A percentile compares a stretch with the other conserved stretches of the same genome.
Conservation (phyloP, 1,139 yeast genomes). For the Nakaseomyces delphensis region DNA sequence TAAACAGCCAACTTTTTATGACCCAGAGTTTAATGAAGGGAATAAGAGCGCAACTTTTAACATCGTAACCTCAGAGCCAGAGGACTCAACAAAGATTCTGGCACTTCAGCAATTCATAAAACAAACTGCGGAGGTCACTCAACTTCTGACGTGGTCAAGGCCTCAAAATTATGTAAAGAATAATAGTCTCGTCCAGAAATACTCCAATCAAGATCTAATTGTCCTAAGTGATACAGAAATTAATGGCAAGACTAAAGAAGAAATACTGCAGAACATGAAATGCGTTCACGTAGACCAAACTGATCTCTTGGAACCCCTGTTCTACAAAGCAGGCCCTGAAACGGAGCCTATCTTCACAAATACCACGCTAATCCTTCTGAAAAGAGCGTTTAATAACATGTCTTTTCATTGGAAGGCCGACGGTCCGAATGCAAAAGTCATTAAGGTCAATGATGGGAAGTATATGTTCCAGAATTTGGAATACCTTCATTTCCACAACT, state of each 20-base stretch:
- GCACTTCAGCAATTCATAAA: not conserved
- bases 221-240: not conserved
- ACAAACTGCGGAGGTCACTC: not conserved
- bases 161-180: slow-evolving; percentile 1
- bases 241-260: not conserved
- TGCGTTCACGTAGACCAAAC: slow-evolving; percentile 7
- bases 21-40: not conserved
- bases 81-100: not conserved
- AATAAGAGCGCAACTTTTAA: not conserved
- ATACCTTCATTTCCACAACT: slow-evolving; percentile 28
- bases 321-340: slow-evolving; percentile 2
- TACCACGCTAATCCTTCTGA: slow-evolving; percentile 5
- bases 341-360: slow-evolving; percentile 10
- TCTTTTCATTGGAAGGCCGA: slow-evolving; percentile 9
- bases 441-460: slow-evolving; percentile 20
- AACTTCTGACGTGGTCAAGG: not conserved
- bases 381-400: slow-evolving; percentile 3
- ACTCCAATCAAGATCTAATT: not conserved
- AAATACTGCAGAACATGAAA: slow-evolving; percentile 2
- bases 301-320: slow-evolving; percentile 9
- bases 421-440: slow-evolving; percentile 12
- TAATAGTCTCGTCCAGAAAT: not conserved
- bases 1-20: not conserved
- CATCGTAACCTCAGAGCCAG: not conserved
- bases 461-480: slow-evolving; percentile 16